Evolutionary conservation across 1,139 yeast genomes (phyloP).

Genomic region (Wickerhamomyces sp.): DNA sequence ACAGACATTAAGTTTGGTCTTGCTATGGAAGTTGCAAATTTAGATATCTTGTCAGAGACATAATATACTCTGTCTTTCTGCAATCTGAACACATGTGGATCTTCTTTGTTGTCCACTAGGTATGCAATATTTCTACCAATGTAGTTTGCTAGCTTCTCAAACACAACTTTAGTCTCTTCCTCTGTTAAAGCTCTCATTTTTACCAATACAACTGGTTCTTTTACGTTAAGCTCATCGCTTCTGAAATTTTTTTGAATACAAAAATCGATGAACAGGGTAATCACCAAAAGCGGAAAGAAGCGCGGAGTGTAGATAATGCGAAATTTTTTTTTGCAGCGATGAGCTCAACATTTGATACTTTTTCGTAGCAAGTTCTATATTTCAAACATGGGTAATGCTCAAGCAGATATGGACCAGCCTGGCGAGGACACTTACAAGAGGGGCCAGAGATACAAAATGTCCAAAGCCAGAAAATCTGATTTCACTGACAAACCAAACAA

Average conservation of each 20-base stretch:
- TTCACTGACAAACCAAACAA: slow-evolving; percentile 29
- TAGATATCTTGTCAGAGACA: slow-evolving; percentile 78
- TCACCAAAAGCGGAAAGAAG: not conserved
- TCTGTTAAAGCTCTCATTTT: slow-evolving; percentile 92
- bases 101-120: slow-evolving; percentile 81
- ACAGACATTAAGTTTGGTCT: slow-evolving; percentile 87
- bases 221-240: not conserved
- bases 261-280: not conserved
- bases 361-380: not conserved
- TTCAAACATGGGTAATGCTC: slow-evolving; percentile 8
- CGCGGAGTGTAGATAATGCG: not conserved
- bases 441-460: slow-evolving; percentile 43
- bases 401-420: slow-evolving; percentile 23
- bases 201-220: not conserved
- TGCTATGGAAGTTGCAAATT: slow-evolving; percentile 84
- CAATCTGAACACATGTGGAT: slow-evolving; percentile 90
- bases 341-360: slow-evolving; percentile 4
- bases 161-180: slow-evolving; percentile 93
- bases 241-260: slow-evolving; percentile 1
- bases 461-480: slow-evolving; percentile 42
- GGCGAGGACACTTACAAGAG: slow-evolving; percentile 36
- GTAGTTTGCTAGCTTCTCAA: slow-evolving; percentile 93
- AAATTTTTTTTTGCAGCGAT: slow-evolving; percentile 4
- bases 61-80: slow-evolving; percentile 97
- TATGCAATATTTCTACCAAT: slow-evolving; percentile 92